A percentile compares a stretch with the other conserved stretches of the same genome.
phyloP scores from a whole-genome alignment of 1,284 basidiomycete species.

The Bondarzewia mesenterica region DNA sequence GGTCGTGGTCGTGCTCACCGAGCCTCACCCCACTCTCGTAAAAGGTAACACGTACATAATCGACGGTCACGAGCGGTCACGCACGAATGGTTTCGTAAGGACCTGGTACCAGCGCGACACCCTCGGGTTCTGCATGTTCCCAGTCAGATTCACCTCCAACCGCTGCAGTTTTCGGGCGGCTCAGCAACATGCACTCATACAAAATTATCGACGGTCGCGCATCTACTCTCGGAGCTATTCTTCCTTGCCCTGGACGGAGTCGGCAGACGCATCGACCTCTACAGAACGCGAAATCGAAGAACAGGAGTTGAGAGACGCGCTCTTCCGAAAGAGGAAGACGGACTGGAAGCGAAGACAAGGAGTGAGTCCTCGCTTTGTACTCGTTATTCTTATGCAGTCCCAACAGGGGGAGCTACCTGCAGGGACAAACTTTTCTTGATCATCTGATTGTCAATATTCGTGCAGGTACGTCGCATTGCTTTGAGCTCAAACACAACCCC shows the following conservation, averaged over 20 bases:
- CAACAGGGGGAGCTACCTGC: conserved; percentile 3
- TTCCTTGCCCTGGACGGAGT: background rate
- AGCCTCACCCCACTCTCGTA: too few relatives aligned
- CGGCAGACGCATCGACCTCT: background rate
- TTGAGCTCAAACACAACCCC: conserved; percentile 8
- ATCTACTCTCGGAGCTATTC: background rate
- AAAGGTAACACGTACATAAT: too few relatives aligned
- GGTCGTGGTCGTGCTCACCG: too few relatives aligned
- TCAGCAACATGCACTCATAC: background rate
- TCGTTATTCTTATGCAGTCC: background rate
- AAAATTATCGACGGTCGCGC: background rate
- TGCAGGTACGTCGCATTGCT: conserved; percentile 46
- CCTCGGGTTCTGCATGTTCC: too few relatives aligned
- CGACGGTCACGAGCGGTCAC: too few relatives aligned
- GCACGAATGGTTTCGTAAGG: too few relatives aligned
- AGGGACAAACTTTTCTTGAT: conserved; percentile 81
- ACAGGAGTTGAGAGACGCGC: conserved; percentile 12
- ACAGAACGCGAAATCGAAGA: conserved; percentile 1
- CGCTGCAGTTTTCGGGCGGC: too few relatives aligned
- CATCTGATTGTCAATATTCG: conserved; percentile 70
- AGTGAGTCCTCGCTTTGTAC: conserved; percentile 32
- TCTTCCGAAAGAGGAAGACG: conserved; percentile 38
- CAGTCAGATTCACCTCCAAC: too few relatives aligned
- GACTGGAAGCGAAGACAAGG: conserved; percentile 73
- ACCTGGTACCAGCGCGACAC: too few relatives aligned